Evolutionary conservation across 208 protist species (phyloP), one percentile per base, ranked within the genome.

Genomic region (Crithidia fasciculata): DNA sequence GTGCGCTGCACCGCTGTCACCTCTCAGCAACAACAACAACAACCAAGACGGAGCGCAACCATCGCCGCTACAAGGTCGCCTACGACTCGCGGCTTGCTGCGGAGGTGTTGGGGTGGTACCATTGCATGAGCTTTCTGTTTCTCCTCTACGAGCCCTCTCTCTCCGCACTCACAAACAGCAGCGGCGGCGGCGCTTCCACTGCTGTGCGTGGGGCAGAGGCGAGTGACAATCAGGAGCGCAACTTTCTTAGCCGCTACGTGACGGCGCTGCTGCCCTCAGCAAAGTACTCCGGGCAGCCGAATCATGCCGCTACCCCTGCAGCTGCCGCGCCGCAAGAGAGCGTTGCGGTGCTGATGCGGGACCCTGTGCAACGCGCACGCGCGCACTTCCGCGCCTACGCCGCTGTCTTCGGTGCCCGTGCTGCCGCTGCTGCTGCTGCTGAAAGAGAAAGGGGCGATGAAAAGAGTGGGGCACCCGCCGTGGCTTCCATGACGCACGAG

Each of bases 81-180:
- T 78, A 72, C 50, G 66, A 78, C 37, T 13, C 47, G 8, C 58
- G 74, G 12, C 66, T 78, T 0, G 74, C 74, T 3, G 74, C 74
- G 0, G 74, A 60, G 59, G 66, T 69, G 58, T 58, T 78, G 12
- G 74, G 74, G 2, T 52, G 36, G 65, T 73, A 73, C 44, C 74
- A 78, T 37, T 69, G 74, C 19, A 40, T 73, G 18, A 78, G 74
- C 58, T 63, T 69, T 19, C 47, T 78, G 8, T 72, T 73, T 44
- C 8, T 78, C 2, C 58, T 78, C 50, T 69, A 45, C 44, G 66
- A 78, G 59, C 49, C 49, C 43, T 7, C 54, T 9, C 19, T 41
- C 5, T 15, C 66, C 43, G 41, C 66, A 18, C 12, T 41, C n/a
- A 4, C 44, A n/a, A 5, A 39, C 47, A 71, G 16, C 54, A 60